phyloP scores from a whole-genome alignment of 2,329 filamentous ascomycete genomes.

The Zasmidium citrigriseum region DNA sequence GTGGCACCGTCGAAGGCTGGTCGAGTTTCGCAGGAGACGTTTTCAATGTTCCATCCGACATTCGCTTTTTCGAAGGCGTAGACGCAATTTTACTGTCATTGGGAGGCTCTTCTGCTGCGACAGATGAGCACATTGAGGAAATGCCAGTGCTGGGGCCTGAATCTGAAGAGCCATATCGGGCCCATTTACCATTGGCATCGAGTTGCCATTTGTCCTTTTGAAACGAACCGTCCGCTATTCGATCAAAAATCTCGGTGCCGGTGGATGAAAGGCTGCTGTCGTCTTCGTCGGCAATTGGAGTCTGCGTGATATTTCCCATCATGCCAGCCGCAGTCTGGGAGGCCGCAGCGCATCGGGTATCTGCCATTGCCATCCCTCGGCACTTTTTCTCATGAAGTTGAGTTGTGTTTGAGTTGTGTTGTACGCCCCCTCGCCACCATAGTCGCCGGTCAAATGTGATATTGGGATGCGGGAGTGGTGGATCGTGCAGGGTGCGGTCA shows the following conservation, averaged over 20 bases:
- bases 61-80: slow-evolving; percentile 29
- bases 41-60: slow-evolving; percentile 33
- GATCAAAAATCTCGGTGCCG: slow-evolving; percentile 33
- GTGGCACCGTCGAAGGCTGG: slow-evolving; percentile 1
- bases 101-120: slow-evolving; percentile 28
- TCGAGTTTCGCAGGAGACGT: slow-evolving; percentile 5
- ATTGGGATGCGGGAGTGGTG: slow-evolving; percentile 2
- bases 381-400: slow-evolving; percentile 4
- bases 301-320: slow-evolving; percentile 19
- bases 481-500: slow-evolving; percentile 4
- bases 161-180: slow-evolving; percentile 34
- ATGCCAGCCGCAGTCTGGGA: slow-evolving; percentile 6
- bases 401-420: slow-evolving; percentile 3
- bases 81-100: slow-evolving; percentile 7
- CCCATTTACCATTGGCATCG: slow-evolving; percentile 33
- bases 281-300: slow-evolving; percentile 26
- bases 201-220: slow-evolving; percentile 26
- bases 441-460: slow-evolving; percentile 9
- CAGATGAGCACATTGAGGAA: slow-evolving; percentile 35
- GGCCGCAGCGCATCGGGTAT: slow-evolving; percentile 12
- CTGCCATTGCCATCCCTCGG: slow-evolving; percentile 16
- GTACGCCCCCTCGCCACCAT: slow-evolving; percentile 19
- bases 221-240: slow-evolving; percentile 14
- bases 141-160: slow-evolving; percentile 36
- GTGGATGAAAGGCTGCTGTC: slow-evolving; percentile 35